phyloP scores from a whole-genome alignment of 345 rosid genomes.

The Melastoma malabathricum region DNA sequence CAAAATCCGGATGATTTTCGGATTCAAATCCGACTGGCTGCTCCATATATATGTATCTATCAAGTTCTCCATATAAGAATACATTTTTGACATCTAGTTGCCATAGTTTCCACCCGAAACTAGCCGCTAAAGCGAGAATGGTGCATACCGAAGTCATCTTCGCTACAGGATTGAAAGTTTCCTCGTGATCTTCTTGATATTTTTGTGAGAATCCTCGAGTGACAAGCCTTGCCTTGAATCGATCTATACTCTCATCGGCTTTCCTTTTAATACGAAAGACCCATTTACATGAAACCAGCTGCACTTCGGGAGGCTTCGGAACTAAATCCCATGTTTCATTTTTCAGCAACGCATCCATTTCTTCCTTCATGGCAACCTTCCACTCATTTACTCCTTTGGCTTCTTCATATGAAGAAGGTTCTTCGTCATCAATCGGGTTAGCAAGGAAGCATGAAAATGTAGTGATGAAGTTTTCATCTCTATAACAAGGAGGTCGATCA shows the following conservation, averaged over 20 bases:
- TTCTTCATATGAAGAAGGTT: not conserved
- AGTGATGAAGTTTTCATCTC: not conserved
- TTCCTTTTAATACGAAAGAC: not conserved
- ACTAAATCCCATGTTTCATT: not conserved
- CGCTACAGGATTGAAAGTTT: not conserved
- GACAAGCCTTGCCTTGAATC: not conserved
- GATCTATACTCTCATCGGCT: not conserved
- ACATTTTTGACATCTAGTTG: not conserved
- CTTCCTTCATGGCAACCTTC: not conserved
- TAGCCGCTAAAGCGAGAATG: not conserved
- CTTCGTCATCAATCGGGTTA: not conserved
- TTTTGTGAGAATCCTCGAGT: not conserved
- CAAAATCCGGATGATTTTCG: not conserved
- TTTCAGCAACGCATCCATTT: not conserved
- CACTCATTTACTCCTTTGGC: not conserved
- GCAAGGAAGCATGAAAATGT: not conserved
- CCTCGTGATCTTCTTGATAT: not conserved
- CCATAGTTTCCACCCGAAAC: not conserved
- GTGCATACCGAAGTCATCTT: not conserved
- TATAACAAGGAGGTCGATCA: not conserved
- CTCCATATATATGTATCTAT: not conserved
- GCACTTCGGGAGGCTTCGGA: not conserved
- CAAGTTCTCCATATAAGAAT: not conserved
- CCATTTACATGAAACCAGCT: not conserved
- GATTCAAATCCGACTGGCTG: not conserved